Conservation (phyloP, 148 eudicot genomes). For the Rheum nobile region DNA sequence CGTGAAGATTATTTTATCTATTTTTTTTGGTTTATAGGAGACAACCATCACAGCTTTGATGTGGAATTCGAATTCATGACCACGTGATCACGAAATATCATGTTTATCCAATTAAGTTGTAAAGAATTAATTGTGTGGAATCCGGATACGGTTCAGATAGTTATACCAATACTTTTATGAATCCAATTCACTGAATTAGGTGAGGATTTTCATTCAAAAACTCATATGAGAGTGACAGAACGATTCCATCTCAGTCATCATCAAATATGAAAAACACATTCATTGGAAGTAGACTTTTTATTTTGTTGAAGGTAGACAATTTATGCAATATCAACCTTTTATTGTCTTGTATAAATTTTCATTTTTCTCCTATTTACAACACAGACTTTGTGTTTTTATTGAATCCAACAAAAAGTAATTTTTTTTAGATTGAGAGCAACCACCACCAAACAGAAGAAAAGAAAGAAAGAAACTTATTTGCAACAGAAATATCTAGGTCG, state of each 20-base stretch:
- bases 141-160: too few relatives aligned
- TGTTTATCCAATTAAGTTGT: too few relatives aligned
- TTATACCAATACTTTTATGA: too few relatives aligned
- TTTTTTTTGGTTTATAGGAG: too few relatives aligned
- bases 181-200: too few relatives aligned
- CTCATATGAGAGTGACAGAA: neutral
- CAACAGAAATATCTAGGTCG: neutral
- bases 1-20: neutral
- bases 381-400: neutral
- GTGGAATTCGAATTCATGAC: too few relatives aligned
- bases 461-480: neutral
- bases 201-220: neutral
- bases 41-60: too few relatives aligned
- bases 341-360: neutral
- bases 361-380: neutral
- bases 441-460: neutral
- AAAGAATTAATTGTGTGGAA: too few relatives aligned
- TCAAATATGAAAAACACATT: neutral
- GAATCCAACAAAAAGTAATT: neutral
- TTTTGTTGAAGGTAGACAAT: neutral
- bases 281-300: neutral
- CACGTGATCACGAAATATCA: too few relatives aligned
- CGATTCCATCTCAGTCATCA: neutral
- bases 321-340: neutral
- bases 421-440: neutral